phyloP scores from a whole-genome alignment of 78 protist genomes.

The Anaeramoeba flamelloides region DNA sequence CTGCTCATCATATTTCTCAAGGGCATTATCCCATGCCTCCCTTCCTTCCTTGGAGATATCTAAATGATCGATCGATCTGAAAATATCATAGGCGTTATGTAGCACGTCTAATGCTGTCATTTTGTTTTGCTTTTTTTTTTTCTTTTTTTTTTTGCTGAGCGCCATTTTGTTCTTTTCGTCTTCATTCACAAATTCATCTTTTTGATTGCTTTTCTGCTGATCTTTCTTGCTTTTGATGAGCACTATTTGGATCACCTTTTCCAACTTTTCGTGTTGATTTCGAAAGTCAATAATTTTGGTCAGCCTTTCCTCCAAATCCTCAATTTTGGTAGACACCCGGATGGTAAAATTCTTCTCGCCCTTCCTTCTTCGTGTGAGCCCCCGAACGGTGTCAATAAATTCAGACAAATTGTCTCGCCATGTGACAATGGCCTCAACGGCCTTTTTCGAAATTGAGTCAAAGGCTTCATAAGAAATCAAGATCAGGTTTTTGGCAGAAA shows the following conservation, averaged over 20 bases:
- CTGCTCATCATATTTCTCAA: slow-evolving; percentile 36
- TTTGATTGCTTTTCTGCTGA: slow-evolving; percentile 11
- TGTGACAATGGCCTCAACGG: slow-evolving; percentile 17
- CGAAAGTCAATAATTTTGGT: slow-evolving; percentile 27
- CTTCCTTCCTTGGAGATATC: slow-evolving; percentile 20
- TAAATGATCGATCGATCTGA: slow-evolving; percentile 31
- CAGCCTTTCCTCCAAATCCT: slow-evolving; percentile 24
- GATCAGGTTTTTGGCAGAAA: slow-evolving; percentile 20
- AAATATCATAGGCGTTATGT: slow-evolving; percentile 32
- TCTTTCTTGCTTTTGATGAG: slow-evolving; percentile 21
- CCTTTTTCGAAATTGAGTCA: slow-evolving; percentile 7
- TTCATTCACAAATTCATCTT: neutral
- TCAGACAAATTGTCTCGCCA: slow-evolving; percentile 34
- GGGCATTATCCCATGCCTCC: slow-evolving; percentile 32
- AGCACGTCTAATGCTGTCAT: slow-evolving; percentile 5
- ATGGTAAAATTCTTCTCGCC: slow-evolving; percentile 17
- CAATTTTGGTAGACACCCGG: neutral
- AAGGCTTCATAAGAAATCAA: slow-evolving; percentile 30
- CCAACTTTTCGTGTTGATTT: slow-evolving; percentile 43
- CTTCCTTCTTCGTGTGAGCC: slow-evolving; percentile 16
- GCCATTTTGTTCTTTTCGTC: neutral
- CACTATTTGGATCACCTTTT: slow-evolving; percentile 26
- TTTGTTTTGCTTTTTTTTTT: slow-evolving; percentile 27
- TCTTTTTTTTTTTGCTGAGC: slow-evolving; percentile 7
- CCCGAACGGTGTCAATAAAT: slow-evolving; percentile 29